phyloP scores from a whole-genome alignment of 208 protist species.

The Strigomonas culicis region DNA sequence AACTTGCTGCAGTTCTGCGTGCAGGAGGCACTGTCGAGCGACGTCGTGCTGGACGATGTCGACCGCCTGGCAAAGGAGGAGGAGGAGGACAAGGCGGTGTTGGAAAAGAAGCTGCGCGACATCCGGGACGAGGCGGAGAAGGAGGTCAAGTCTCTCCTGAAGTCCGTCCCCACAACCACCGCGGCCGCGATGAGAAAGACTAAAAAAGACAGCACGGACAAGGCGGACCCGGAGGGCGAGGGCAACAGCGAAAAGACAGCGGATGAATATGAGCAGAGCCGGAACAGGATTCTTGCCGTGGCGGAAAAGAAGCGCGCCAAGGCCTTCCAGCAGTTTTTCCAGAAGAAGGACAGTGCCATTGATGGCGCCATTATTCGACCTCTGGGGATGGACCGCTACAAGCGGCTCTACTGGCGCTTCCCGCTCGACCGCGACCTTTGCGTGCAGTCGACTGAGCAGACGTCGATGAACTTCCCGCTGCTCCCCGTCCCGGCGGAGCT shows the following conservation, averaged over 20 bases:
- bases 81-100: constrained; percentile 34
- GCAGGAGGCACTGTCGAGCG: constrained; percentile 49
- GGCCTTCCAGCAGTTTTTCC: constrained; percentile 26
- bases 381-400: constrained; percentile 83
- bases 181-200: background rate
- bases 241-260: background rate
- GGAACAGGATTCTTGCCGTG: background rate
- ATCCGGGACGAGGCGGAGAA: constrained; percentile 74
- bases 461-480: constrained; percentile 26
- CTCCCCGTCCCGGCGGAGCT: constrained; percentile 38
- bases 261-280: constrained; percentile 1
- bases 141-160: constrained; percentile 61
- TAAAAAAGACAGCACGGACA: background rate
- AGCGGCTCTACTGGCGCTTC: constrained; percentile 86
- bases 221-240: background rate
- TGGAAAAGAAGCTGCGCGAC: constrained; percentile 62
- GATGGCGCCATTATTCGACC: constrained; percentile 58
- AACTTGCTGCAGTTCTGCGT: constrained; percentile 77
- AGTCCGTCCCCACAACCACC: constrained; percentile 1
- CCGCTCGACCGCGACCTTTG: constrained; percentile 58
- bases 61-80: constrained; percentile 45
- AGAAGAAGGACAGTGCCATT: constrained; percentile 44
- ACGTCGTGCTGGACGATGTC: constrained; percentile 44
- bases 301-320: constrained; percentile 25
- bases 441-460: constrained; percentile 60